Base-by-base conservation (phyloP, 108 stramenopile species). In the Fistulifera pelliculosa region DNA sequence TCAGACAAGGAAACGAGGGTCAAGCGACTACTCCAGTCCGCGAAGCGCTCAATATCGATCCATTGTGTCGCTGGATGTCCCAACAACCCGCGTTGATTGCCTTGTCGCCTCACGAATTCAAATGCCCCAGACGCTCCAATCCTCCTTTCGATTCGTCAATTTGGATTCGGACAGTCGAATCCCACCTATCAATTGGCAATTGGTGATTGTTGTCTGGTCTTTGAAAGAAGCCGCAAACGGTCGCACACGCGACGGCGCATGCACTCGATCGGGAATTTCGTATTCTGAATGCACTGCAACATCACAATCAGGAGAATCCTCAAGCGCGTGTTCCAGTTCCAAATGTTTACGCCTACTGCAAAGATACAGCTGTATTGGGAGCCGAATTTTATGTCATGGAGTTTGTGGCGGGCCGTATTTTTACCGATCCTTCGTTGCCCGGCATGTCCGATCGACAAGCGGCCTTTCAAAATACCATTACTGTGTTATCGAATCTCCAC, bases 351-450 rank as follows among this genome's bases (percentile, higher is more conserved):
- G 73, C 77, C 10, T 90, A 94, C 52, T 98, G 98, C 72, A 65
- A 60, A 3, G 89, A 95, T 47, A 43, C 43, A 27, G 41, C 60
- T 10, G 66, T 98, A 0, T 39, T 98, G 10, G 96, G 98, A n/a
- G 75, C 96, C 0, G 90, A 94, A 49, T 98, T 98, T 66, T 98
- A 95, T 65, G 42, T 96, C 10, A 96, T 98, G 97, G 87, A 94
- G 47, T 96, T 73, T 68, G 82, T 97, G 8, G 15, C 67, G 23
- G 98, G 98, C 6, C 69, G 95, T 3, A 90, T 96, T 16, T 96
- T 93, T 60, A 77, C 76, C 11, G 86, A 96, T 63, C 88, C 98
- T 13, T 57, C 94, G 6, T 73, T 98, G 74, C 76, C 93, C 13
- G 61, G 58, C 4, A 49, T 72, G 22, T 26, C 75, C 7, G 85